Evolutionary conservation across 2,329 filamentous ascomycete species (phyloP), one percentile per base, ranked within the genome.

Genomic region (Ophiostoma australiae): DNA sequence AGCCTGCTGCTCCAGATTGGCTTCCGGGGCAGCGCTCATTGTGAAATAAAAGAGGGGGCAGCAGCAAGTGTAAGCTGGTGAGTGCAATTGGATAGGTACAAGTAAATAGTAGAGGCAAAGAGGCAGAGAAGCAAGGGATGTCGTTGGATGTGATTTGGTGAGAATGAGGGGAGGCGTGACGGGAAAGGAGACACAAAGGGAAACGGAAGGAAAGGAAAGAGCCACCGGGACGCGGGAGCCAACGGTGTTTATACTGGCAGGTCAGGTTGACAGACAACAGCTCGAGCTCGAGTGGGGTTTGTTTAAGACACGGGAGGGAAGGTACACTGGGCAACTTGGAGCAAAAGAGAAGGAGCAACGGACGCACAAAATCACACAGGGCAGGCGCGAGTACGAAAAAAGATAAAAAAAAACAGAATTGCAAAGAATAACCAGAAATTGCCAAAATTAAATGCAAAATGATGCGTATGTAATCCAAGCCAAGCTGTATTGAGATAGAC

Each of bases 21-120:
- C 37, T 33, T 72, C 72, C 33, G 70, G 70, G 52, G 58, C 70
- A 70, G 72, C 41, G 44, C 70, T 73, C 72, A 73, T 73, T 31
- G 68, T 72, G 33, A 48, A 23, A 7, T 55, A 52, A 20, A 61
- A n/a, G 27, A 44, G 63, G 35, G 33, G n/a, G 20, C 61, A n/a
- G 17, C 48, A 52, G 13, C 23, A 61, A 65, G 58, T 63, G 58
- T 13, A 20, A 17, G 58, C 13, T 20, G 58, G 58, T 63, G 58
- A n/a, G 52, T 55, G 58, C 58, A 33, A 63, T 63, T 33, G 58
- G n/a, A 27, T 3, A 3, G 3, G 27, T 31, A 31, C 27, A 31
- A 31, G 27, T 31, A 31, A 31, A 31, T 31, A 35, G 2, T 35
- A n/a, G 31, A 37, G 15, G 31, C 17, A 17, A 17, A 65, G 15